phyloP scores from a whole-genome alignment of 768 basidiomycete species.

The Gloeophyllum trabeum region DNA sequence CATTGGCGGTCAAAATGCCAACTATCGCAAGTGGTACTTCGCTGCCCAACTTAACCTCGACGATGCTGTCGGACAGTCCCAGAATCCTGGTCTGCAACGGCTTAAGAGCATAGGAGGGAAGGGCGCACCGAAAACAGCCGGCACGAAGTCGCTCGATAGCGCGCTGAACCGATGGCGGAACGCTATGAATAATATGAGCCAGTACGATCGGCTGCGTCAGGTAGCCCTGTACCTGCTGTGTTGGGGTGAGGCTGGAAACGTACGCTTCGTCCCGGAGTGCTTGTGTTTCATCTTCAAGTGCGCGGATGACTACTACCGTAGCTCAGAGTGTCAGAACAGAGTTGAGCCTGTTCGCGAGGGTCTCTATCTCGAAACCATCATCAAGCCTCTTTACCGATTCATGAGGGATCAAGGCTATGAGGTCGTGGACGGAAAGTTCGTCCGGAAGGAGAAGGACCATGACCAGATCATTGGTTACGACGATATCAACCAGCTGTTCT shows the following conservation, averaged over 20 bases:
- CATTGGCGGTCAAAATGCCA: constrained; percentile 96
- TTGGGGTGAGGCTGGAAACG: constrained; percentile 98
- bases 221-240: constrained; percentile 92
- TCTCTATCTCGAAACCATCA: constrained; percentile 79
- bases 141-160: constrained; percentile 80
- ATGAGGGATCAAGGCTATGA: constrained; percentile 98
- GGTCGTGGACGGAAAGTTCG: constrained; percentile 88
- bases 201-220: constrained; percentile 95
- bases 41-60: constrained; percentile 98
- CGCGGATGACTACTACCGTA: constrained; percentile 98
- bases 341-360: constrained; percentile 92
- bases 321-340: constrained; percentile 92
- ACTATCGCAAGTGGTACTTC: constrained; percentile 99
- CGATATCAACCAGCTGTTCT: constrained; percentile 98
- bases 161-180: constrained; percentile 94
- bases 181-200: constrained; percentile 99
- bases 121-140: constrained; percentile 34
- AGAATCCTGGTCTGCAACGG: constrained; percentile 88
- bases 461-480: constrained; percentile 97
- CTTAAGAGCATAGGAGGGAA: constrained; percentile 69
- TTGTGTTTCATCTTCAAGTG: constrained; percentile 99
- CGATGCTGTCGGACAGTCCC: constrained; percentile 91
- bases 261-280: constrained; percentile 93
- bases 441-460: constrained; percentile 90
- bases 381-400: constrained; percentile 93